Conservation (phyloP, 75 land plant species). For the Picea glauca region DNA sequence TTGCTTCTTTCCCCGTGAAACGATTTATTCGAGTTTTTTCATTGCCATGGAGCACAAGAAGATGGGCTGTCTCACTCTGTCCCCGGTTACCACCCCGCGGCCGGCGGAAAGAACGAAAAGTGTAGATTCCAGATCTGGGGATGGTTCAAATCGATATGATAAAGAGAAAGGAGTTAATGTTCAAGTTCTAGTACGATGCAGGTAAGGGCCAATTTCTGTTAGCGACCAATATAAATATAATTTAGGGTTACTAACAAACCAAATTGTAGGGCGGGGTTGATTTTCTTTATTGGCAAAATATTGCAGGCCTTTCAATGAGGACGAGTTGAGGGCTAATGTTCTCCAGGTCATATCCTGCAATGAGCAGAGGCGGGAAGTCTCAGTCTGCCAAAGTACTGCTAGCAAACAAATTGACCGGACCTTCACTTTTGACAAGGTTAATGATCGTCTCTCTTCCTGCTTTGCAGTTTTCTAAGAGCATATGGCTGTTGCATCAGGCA, state of each 20-base stretch:
- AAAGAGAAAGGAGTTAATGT: no score
- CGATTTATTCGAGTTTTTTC: no score
- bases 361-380: slow-evolving; percentile 77
- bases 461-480: no score
- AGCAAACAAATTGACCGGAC: slow-evolving; percentile 81
- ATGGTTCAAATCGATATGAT: no score
- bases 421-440: slow-evolving; percentile 90
- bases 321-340: slow-evolving; percentile 54
- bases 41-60: no score
- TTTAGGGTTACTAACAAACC: no score
- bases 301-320: slow-evolving; percentile 80
- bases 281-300: background rate
- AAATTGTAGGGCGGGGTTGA: background rate
- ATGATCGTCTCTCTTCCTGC: background rate
- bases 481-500: no score
- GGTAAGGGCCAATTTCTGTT: no score
- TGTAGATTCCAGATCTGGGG: slow-evolving; percentile 35
- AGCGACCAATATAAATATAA: no score
- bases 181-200: no score
- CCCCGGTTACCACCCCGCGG: slow-evolving; percentile 47
- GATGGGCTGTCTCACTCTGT: slow-evolving; percentile 1
- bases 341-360: slow-evolving; percentile 74
- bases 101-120: slow-evolving; percentile 31
- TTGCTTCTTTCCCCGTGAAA: no score
- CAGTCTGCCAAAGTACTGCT: slow-evolving; percentile 56